phyloP scores from a whole-genome alignment of 2,329 filamentous ascomycete species.

The Boeremia lycopersici region DNA sequence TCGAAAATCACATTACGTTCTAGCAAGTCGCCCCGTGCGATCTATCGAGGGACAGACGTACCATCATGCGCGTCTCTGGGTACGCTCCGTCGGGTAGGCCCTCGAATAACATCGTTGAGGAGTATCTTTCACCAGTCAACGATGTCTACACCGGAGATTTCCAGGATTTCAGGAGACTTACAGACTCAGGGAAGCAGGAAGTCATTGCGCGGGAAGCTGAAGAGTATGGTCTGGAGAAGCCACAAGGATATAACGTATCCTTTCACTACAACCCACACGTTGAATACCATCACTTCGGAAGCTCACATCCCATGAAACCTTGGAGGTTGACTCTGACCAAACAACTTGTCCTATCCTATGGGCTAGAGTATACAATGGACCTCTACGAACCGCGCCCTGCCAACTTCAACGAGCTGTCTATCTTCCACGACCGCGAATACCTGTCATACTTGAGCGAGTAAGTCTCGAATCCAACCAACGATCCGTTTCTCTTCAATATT shows the following conservation, averaged over 20 bases:
- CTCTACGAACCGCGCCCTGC: slow-evolving; percentile 84
- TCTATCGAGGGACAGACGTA: neutral
- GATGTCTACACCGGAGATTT: slow-evolving; percentile 37
- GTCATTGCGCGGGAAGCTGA: slow-evolving; percentile 62
- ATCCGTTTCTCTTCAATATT: neutral
- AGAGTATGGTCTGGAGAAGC: slow-evolving; percentile 73
- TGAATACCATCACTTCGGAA: slow-evolving; percentile 95
- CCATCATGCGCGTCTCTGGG: slow-evolving; percentile 28
- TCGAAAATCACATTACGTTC: neutral
- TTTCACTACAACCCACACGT: slow-evolving; percentile 96
- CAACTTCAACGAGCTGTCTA: slow-evolving; percentile 82
- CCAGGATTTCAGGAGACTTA: slow-evolving; percentile 39
- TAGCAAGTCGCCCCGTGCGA: neutral
- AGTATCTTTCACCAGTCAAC: slow-evolving; percentile 38
- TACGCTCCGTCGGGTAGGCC: slow-evolving; percentile 25
- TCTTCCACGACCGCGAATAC: slow-evolving; percentile 89
- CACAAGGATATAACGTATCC: slow-evolving; percentile 87
- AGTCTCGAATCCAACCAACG: slow-evolving; percentile 1
- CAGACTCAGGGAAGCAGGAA: slow-evolving; percentile 50
- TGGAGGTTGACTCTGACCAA: slow-evolving; percentile 97
- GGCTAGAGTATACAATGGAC: slow-evolving; percentile 96
- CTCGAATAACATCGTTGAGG: slow-evolving; percentile 44
- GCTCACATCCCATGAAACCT: slow-evolving; percentile 98
- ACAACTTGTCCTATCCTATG: slow-evolving; percentile 90
- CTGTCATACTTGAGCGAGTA: slow-evolving; percentile 75